Conservation (phyloP, 73 alveolate genomes). For the Tetrahymena malaccensis region DNA sequence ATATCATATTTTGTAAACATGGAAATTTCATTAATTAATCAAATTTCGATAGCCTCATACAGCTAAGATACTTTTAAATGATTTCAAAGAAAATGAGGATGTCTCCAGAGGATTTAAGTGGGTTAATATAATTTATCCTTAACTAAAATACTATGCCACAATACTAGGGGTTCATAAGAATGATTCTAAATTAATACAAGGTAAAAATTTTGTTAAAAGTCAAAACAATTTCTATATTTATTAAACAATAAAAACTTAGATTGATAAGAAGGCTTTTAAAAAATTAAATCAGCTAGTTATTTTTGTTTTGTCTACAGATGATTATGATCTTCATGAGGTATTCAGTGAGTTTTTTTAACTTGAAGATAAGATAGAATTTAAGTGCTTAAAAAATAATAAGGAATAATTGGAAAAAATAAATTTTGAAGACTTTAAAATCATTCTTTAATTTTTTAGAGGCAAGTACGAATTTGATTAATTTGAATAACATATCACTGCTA, state of each 20-base stretch:
- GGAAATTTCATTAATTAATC: background rate
- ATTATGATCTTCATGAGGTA: background rate
- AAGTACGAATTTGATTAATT: background rate
- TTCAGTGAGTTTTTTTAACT: background rate
- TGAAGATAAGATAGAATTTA: background rate
- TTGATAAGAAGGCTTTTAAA: background rate
- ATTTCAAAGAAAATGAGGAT: background rate
- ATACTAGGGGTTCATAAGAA: background rate
- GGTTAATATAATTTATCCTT: background rate
- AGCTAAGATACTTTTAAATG: background rate
- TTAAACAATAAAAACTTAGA: too few species aligned
- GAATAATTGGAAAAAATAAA: background rate
- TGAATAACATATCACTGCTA: background rate
- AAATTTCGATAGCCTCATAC: background rate
- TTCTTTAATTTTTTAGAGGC: background rate
- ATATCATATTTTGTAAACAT: background rate
- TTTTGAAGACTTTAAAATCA: background rate
- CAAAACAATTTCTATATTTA: too few species aligned
- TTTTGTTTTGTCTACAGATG: background rate
- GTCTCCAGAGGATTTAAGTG: background rate
- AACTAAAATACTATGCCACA: background rate
- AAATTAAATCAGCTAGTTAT: background rate
- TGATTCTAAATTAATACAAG: background rate
- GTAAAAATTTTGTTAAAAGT: background rate
- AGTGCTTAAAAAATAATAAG: background rate